phyloP scores from a whole-genome alignment of 1,284 basidiomycete species.

The Cystobasidium pallidum region DNA sequence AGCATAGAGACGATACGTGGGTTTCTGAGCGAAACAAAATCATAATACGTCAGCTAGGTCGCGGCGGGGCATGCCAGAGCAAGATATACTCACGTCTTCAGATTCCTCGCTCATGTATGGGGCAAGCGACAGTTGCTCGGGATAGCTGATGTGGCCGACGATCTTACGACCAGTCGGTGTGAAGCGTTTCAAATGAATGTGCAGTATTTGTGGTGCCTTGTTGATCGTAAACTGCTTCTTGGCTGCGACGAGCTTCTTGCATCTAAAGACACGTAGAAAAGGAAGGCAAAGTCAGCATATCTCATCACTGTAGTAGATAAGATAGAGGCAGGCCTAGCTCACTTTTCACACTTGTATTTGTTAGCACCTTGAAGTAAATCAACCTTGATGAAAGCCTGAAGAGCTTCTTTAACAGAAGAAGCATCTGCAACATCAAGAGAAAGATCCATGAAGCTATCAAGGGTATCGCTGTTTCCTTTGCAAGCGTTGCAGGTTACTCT shows the following conservation, averaged over 20 bases:
- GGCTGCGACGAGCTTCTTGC: conserved; percentile 83
- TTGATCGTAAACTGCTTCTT: conserved; percentile 87
- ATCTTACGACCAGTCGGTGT: conserved; percentile 87
- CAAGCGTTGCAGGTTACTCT: conserved; percentile 88
- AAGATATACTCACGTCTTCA: conserved; percentile 29
- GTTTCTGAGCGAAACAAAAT: conserved; percentile 57
- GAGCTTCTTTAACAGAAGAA: conserved; percentile 70
- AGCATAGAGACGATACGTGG: conserved; percentile 84
- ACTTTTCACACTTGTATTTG: conserved; percentile 99
- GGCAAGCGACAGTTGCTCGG: conserved; percentile 73
- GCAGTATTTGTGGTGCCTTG: conserved; percentile 84
- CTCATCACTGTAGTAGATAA: too few species aligned
- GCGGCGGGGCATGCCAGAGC: too few species aligned
- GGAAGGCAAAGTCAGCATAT: not conserved
- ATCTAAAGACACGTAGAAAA: conserved; percentile 61
- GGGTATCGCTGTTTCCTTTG: conserved; percentile 89
- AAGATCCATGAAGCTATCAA: conserved; percentile 91
- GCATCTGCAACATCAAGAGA: conserved; percentile 80
- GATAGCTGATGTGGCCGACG: conserved; percentile 74
- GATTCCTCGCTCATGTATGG: conserved; percentile 75
- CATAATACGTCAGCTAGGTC: conserved; percentile 4
- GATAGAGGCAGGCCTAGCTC: conserved; percentile 57
- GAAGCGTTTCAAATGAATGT: conserved; percentile 96
- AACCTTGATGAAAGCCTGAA: conserved; percentile 78
- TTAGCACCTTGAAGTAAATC: conserved; percentile 86